Evolutionary conservation across 78 protist species (phyloP).

Genomic region (Speleostelium caveatum): DNA sequence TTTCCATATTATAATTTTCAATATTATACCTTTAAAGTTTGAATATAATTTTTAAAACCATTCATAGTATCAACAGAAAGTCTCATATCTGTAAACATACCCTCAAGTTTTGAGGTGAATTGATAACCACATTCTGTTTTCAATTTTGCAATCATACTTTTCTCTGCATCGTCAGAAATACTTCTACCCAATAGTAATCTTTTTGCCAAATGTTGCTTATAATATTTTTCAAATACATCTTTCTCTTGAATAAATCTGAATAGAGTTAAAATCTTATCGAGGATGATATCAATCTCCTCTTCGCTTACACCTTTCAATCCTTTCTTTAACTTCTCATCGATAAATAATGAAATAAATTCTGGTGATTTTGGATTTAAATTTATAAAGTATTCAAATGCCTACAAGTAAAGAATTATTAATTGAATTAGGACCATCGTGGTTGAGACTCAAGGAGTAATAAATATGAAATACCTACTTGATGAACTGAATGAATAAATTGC

Average conservation of each 20-base stretch:
- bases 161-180: conserved; percentile 91
- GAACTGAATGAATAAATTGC: conserved; percentile 73
- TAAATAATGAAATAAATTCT: conserved; percentile 86
- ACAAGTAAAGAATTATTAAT: not conserved
- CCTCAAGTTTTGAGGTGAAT: conserved; percentile 95
- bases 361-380: conserved; percentile 87
- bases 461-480: conserved; percentile 27
- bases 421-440: too few relatives aligned
- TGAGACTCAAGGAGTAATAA: too few relatives aligned
- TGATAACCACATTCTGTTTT: conserved; percentile 95
- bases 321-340: conserved; percentile 85
- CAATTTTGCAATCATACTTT: conserved; percentile 89
- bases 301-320: conserved; percentile 88
- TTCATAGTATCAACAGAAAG: conserved; percentile 86
- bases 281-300: conserved; percentile 82
- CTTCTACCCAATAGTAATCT: conserved; percentile 88
- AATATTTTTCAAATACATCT: conserved; percentile 96
- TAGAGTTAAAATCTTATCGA: conserved; percentile 82
- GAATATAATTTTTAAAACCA: conserved; percentile 69
- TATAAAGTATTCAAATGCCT: conserved; percentile 91
- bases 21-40: conserved; percentile 1
- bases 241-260: conserved; percentile 94
- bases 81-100: conserved; percentile 97
- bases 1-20: not conserved
- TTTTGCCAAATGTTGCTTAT: conserved; percentile 96